Base-by-base conservation (phyloP, 2,329 filamentous ascomycete genomes). In the Fusarium verticillioides region DNA sequence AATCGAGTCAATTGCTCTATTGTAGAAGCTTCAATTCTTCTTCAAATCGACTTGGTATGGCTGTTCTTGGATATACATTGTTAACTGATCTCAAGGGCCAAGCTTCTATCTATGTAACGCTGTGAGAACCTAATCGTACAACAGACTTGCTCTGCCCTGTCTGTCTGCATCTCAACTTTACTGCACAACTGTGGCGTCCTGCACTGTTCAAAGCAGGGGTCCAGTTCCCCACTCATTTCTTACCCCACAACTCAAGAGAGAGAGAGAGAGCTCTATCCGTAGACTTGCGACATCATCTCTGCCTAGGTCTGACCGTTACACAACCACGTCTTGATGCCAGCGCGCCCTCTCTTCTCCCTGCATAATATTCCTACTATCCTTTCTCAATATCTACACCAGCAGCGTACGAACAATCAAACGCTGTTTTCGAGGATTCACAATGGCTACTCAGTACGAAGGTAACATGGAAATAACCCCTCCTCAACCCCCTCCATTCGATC, bases 361-460 rank as follows among this genome's bases (percentile, higher is more conserved):
- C 42, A 42, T 19, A 19, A 21, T 10, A 30, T 42, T 43, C 15
- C 23, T 15, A 9, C 32, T 19, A 13, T 28, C 23, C 19, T 9
- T 53, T 37, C 34, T 28, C 34, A n/a, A 28, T 32, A 32, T 8
- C 34, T 23, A 26, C 28, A n/a, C 19, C 28, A 28, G 5, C 3
- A 58, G 23, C n/a, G 12, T 26, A 46, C n/a, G 28, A 60, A 34
- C 21, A 42, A 30, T 28, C 39, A n/a, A 19, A 34, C 9, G 26
- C 12, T 39, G 23, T 44, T 44, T 21, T n/a, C n/a, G 47, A 26
- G 53, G 46, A 47, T 26, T 57, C 53, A 81, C 57, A 74, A 89
- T 90, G 88, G 82, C 87, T 56, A 89, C 85, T 23, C 88, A 87
- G 75, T 90, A 90, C 80, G 88, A 90, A 84, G 83, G 88, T 86